These are phyloP conservation scores for Tilletia setariae DNA, from an alignment of 1,284 basidiomycete species.

Conservation along the genomic window DNA sequence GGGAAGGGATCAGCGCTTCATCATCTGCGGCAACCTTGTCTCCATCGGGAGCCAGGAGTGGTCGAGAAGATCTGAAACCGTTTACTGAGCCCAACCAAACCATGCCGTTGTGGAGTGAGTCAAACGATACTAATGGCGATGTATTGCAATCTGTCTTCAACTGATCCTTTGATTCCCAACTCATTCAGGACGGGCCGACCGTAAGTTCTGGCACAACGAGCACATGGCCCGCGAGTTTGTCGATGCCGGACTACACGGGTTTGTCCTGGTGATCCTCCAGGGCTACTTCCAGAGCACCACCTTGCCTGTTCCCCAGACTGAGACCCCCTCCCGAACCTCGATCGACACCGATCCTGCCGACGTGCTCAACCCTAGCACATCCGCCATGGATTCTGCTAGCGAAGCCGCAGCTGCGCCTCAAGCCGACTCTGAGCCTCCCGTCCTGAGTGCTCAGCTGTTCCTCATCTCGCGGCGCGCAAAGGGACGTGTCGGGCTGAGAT, in stretches of 20 bases:
- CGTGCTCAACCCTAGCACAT: conserved; percentile 13
- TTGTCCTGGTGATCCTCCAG: conserved; percentile 81
- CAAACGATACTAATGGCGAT: neutral
- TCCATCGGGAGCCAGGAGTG: neutral
- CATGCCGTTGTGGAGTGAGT: conserved; percentile 68
- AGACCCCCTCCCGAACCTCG: neutral
- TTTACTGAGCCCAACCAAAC: conserved; percentile 69
- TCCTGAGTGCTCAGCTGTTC: conserved; percentile 43
- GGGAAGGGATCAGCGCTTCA: conserved; percentile 10
- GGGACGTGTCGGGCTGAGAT: conserved; percentile 60
- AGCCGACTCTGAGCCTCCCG: conserved; percentile 1
- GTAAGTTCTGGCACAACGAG: conserved; percentile 86
- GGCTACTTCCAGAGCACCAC: conserved; percentile 68
- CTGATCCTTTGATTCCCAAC: too few species aligned
- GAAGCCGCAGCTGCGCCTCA: conserved; percentile 13
- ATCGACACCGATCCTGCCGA: neutral
- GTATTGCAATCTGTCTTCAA: neutral
- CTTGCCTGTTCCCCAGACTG: conserved; percentile 29
- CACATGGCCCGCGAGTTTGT: conserved; percentile 67
- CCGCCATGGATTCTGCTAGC: conserved; percentile 22
- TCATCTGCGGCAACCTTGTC: too few species aligned
- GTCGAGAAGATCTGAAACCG: conserved; percentile 51
- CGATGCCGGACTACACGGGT: conserved; percentile 65
- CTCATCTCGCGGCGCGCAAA: conserved; percentile 59
- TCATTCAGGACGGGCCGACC: conserved; percentile 68